phyloP scores from a whole-genome alignment of 371 early-diverging fungal species.

The Sporodiniella umbellata region DNA sequence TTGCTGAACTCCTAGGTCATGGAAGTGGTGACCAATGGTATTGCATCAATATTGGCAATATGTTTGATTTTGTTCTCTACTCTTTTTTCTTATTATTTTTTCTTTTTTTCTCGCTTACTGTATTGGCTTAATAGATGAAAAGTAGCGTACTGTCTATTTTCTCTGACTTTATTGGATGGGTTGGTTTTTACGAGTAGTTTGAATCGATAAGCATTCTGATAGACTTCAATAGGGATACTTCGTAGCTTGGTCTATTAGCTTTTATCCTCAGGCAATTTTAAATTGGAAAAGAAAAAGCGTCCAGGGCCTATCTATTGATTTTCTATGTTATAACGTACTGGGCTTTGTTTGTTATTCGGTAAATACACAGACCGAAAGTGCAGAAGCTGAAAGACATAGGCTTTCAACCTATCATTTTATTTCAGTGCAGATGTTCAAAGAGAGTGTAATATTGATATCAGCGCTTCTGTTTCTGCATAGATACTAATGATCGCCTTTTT shows the following conservation, averaged over 20 bases:
- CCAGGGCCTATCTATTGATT: conserved; percentile 88
- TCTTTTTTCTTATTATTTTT: background rate
- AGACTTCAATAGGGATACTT: conserved; percentile 31
- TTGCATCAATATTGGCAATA: background rate
- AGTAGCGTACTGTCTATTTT: background rate
- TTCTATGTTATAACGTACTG: conserved; percentile 76
- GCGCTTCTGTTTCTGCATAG: too few species aligned
- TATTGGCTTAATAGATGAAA: background rate
- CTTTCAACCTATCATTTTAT: conserved; percentile 78
- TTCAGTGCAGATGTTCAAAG: conserved; percentile 63
- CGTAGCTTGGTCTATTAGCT: conserved; percentile 44
- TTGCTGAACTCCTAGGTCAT: background rate
- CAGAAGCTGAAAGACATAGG: background rate
- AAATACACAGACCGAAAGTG: background rate
- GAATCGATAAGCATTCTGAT: background rate
- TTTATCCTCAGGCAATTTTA: conserved; percentile 41
- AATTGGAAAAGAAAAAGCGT: conserved; percentile 61
- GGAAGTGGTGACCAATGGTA: background rate
- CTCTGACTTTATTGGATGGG: conserved; percentile 43
- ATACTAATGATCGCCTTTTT: background rate
- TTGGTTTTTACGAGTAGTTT: conserved; percentile 3
- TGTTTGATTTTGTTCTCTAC: background rate
- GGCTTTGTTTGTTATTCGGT: conserved; percentile 88
- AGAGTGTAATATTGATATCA: too few species aligned
- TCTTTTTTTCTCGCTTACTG: background rate